These are phyloP conservation scores for Echites panduratus DNA, from an alignment of 257 asterid genomes.

Conservation along the genomic window DNA sequence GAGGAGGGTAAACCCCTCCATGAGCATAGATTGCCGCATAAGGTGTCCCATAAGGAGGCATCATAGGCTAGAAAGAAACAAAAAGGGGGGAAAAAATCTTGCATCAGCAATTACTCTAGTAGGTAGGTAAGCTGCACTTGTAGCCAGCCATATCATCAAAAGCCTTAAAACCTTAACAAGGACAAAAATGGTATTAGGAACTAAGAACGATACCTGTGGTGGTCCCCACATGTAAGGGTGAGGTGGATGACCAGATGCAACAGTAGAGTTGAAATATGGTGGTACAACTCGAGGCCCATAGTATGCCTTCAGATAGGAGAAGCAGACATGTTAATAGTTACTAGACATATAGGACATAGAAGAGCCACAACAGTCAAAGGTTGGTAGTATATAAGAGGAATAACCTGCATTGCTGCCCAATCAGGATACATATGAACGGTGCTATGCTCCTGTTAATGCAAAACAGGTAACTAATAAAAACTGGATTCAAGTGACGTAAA, in stretches of 20 bases:
- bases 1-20: slow-evolving; percentile 83
- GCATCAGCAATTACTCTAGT: slow-evolving; percentile 3
- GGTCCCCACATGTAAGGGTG: slow-evolving; percentile 97
- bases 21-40: slow-evolving; percentile 85
- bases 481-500: too few relatives aligned
- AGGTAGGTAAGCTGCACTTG: neutral
- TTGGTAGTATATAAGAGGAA: neutral
- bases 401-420: slow-evolving; percentile 97
- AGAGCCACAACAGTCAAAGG: neutral
- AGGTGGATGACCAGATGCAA: slow-evolving; percentile 72
- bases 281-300: slow-evolving; percentile 94
- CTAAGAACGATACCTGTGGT: slow-evolving; percentile 58
- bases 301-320: slow-evolving; percentile 52
- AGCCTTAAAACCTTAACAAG: neutral
- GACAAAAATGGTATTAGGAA: neutral
- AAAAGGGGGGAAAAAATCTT: too few relatives aligned
- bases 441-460: slow-evolving; percentile 66
- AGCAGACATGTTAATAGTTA: slow-evolving; percentile 7
- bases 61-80: slow-evolving; percentile 57
- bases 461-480: slow-evolving; percentile 13
- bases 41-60: slow-evolving; percentile 84
- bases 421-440: slow-evolving; percentile 73
- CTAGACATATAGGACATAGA: too few relatives aligned
- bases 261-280: slow-evolving; percentile 72
- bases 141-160: neutral